Evolutionary conservation across 495 filamentous ascomycete genomes (phyloP), one percentile per base, ranked within the genome.

Genomic region (Hypoxylon perforatum): DNA sequence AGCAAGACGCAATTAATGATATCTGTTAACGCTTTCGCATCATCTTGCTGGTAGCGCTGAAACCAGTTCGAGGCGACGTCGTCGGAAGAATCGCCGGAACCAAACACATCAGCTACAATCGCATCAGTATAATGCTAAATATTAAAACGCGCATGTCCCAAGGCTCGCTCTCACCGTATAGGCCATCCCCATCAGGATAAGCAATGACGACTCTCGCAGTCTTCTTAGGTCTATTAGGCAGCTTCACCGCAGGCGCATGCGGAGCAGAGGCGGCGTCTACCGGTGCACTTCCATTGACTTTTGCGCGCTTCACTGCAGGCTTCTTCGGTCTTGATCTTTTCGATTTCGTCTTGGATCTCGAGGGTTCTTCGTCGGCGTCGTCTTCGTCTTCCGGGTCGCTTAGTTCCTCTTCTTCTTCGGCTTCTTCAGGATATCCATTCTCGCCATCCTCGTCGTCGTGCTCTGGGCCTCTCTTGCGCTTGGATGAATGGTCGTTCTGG

Each of bases 1-100:
- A 88, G 86, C 3, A 99, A 80, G 18, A 97, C 87, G 68, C 96
- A 93, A 73, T 96, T 98, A 55, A 99, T 85, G 63, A 99, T 77
- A 38, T 96, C 92, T 10, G 88, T 86, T 75, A 97, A 84, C 5
- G 92, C 91, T 28, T 80, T 78, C 1, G 84, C 74, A 50, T 89
- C 86, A 67, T 94, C 77, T 30, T 85, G 79, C 51, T 90, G 82
- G 79, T 94, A 98, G 67, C 83, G 82, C 28, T 83, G 77, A 50
- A 93, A 83, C 94, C 94, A 98, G 44, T 89, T 83, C 15, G 88
- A 86, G 4, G 92, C 92, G n/a, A 92, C 88, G 28, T 90, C 88
- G 57, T 96, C 90, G 17, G 87, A 77, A 18, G 81, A 82, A 41
- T 88, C 82, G 36, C 86, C 88, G 42, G 88, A 87, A n/a, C 84